Base-by-base conservation (phyloP, 768 basidiomycete species). In the Kwoniella shandongensis region DNA sequence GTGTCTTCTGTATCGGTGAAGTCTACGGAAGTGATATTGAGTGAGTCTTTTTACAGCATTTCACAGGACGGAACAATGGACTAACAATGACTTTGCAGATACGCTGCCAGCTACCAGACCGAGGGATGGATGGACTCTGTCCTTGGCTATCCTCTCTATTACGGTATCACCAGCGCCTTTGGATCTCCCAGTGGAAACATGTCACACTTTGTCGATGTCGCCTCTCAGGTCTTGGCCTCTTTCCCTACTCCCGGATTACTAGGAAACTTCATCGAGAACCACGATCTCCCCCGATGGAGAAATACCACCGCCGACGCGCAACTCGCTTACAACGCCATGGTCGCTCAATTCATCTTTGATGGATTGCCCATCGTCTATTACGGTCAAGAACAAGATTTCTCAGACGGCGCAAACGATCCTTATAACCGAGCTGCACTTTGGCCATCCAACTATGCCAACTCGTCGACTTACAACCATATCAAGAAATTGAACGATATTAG, bases 1-100 rank as follows among this genome's bases (percentile, higher is more conserved):
- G 86, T 7, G 86, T 90, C 15, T 93, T 89, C 78, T 91, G 89
- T 67, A 88, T 90, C 54, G 90, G 90, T 42, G 89, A 91, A 78
- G 88, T 91, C 29, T 85, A 84, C 55, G 84, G 80, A n/a, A 67
- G 73, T 25, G 80, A 85, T 40, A 79, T 87, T 18, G 50, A 39
- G 50, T 69, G 25, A 32, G 55, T 51, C 27, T 8, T 10, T 38
- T 38, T 10, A n/a, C 36, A 10, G 36, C n/a, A 10, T n/a, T 38
- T 38, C n/a, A n/a, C n/a, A 38, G 36, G n/a, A 38, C n/a, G 36
- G n/a, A n/a, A n/a, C n/a, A n/a, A 32, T 13, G 6, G 32, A 32
- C 32, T 32, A 32, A 32, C 32, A 13, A 6, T 32, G 13, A 6
- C 32, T 10, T 38, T 18, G 26, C 38, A 59, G 51, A 10, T 62